Evolutionary conservation across 805 yeast genomes (phyloP), one percentile per base, ranked within the genome.

Genomic region (Saccharomycopsis babjevae): DNA sequence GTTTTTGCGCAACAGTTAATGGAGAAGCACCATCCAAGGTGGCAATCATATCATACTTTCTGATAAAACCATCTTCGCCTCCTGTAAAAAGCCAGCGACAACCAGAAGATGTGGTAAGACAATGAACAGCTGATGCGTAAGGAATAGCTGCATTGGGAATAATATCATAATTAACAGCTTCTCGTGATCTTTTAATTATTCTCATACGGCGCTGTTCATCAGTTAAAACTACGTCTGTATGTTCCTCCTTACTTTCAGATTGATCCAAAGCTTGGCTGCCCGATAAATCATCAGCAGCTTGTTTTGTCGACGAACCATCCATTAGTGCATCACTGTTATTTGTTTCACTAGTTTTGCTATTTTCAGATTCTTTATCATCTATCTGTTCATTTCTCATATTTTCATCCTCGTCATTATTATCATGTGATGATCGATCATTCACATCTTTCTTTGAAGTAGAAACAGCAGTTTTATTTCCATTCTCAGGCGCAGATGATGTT

Each of bases 1-100:
- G 98, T 68, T 83, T 83, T 71, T 94, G 99, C 1, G 96, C 90
- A 63, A 91, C 88, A 0, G 98, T 93, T 58, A 94, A 76, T 5
- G 94, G 93, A 6, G 86, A 77, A 66, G 87, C 88, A 18, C 97
- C 97, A 68, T 88, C 92, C 28, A 94, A 80, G 0, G 97, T 87
- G 39, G 86, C 86, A 46, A 85, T 79, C 64, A 94, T 86, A 72
- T 94, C 97, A 73, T 86, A 94, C 69, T 88, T 91, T 56, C 99
- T 77, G 39, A 94, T 88, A 67, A 84, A 89, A 4, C 99, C 99
- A 72, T 94, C 99, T 66, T 88, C 93, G 10, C 98, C 98, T 22
- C 99, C 99, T 0, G 97, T 86, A 67, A 92, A 86, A 46, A 94
- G 76, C 86, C 91, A 92, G 68, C 85, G 85, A 50, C 91, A 85